Conservation (phyloP, 352 stramenopile species). For the Phytophthora fragariae region DNA sequence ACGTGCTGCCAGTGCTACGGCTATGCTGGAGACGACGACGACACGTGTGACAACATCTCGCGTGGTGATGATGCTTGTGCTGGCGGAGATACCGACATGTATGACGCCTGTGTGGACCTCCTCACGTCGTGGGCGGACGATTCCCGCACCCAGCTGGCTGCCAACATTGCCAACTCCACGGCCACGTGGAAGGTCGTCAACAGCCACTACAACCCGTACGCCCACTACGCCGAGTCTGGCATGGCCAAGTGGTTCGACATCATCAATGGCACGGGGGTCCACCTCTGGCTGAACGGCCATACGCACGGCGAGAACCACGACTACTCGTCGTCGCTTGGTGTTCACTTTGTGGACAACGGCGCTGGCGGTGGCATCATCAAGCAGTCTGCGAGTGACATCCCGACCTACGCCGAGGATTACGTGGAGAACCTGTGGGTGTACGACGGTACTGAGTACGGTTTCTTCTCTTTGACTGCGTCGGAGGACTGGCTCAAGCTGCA, state of each 20-base stretch:
- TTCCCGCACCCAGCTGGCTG: conserved; percentile 47
- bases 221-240: conserved; percentile 44
- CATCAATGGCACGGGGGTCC: conserved; percentile 45
- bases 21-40: conserved; percentile 52
- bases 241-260: conserved; percentile 56
- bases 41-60: conserved; percentile 50
- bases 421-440: conserved; percentile 72
- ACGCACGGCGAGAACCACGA: conserved; percentile 78
- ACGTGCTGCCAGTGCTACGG: conserved; percentile 72
- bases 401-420: conserved; percentile 53
- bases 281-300: conserved; percentile 59
- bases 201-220: conserved; percentile 66
- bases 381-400: conserved; percentile 69
- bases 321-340: conserved; percentile 56
- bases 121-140: conserved; percentile 57
- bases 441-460: conserved; percentile 65
- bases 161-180: conserved; percentile 55
- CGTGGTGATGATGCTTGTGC: conserved; percentile 51
- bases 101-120: conserved; percentile 46
- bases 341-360: conserved; percentile 81
- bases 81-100: conserved; percentile 54
- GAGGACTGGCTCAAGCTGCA: conserved; percentile 73
- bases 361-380: conserved; percentile 78
- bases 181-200: conserved; percentile 79
- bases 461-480: conserved; percentile 63